Evolutionary conservation across 2,329 filamentous ascomycete genomes (phyloP).

Genomic region (Pseudogymnoascus sp.): DNA sequence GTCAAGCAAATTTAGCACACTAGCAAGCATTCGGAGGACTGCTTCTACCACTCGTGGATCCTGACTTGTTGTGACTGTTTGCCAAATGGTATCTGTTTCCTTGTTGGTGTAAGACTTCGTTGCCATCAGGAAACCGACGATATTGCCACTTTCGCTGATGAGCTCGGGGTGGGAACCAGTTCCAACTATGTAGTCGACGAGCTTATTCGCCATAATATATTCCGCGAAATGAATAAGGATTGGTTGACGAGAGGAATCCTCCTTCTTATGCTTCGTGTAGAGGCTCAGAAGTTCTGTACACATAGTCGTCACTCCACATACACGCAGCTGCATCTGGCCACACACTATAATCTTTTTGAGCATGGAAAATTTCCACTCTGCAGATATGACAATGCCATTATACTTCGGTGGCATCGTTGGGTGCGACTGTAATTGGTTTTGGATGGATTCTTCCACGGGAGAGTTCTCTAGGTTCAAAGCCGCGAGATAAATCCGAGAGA

Average conservation of each 20-base stretch:
- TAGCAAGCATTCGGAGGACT: conserved; percentile 57
- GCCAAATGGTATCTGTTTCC: conserved; percentile 79
- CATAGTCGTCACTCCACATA: conserved; percentile 70
- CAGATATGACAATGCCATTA: conserved; percentile 45
- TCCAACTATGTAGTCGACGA: conserved; percentile 83
- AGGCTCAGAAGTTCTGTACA: conserved; percentile 61
- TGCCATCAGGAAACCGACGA: conserved; percentile 79
- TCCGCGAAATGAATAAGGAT: conserved; percentile 62
- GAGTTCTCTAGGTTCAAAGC: conserved; percentile 28
- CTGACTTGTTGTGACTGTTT: conserved; percentile 70
- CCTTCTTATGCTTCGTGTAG: conserved; percentile 48
- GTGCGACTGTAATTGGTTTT: conserved; percentile 23
- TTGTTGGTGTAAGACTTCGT: conserved; percentile 63
- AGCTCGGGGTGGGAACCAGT: conserved; percentile 89
- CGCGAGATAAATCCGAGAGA: conserved; percentile 39
- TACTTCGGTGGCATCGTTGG: conserved; percentile 32
- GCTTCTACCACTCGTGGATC: conserved; percentile 81
- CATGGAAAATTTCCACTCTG: conserved; percentile 63
- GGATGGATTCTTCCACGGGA: conserved; percentile 18
- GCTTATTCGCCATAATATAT: conserved; percentile 60
- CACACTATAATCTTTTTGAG: conserved; percentile 69
- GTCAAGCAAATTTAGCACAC: conserved; percentile 43
- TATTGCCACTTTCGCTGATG: conserved; percentile 71
- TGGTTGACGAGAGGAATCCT: conserved; percentile 34
- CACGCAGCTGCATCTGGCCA: conserved; percentile 83